Conservation (phyloP, 2,329 filamentous ascomycete species). For the Verticillium isaacii region DNA sequence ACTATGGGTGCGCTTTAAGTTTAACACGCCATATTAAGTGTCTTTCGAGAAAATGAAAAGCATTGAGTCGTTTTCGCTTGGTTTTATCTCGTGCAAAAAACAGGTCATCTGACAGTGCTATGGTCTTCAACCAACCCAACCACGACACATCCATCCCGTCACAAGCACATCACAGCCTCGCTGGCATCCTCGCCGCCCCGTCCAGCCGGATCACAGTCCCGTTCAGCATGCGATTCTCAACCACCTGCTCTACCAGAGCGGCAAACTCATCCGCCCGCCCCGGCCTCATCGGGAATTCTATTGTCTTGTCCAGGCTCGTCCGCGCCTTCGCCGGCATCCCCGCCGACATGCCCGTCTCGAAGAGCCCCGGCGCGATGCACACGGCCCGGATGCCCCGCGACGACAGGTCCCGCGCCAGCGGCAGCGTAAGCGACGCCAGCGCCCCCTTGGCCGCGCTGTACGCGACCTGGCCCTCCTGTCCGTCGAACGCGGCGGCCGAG, state of each 20-base stretch:
- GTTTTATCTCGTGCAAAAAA: too few species aligned
- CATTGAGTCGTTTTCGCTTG: too few species aligned
- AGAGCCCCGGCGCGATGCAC: constrained; percentile 83
- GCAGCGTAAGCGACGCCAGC: constrained; percentile 78
- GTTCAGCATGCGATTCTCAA: constrained; percentile 74
- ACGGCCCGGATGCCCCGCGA: constrained; percentile 77
- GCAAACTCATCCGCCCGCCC: constrained; percentile 69
- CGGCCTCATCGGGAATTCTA: constrained; percentile 68
- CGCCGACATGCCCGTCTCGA: constrained; percentile 87
- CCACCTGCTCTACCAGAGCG: constrained; percentile 54
- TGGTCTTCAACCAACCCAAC: too few species aligned
- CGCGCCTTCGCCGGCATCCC: constrained; percentile 65
- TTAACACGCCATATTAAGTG: too few species aligned
- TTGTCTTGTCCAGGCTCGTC: constrained; percentile 57
- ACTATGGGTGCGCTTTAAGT: too few species aligned
- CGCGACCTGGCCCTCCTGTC: constrained; percentile 80
- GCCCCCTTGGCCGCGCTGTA: constrained; percentile 85
- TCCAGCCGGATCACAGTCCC: constrained; percentile 67
- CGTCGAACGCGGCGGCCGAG: constrained; percentile 76
- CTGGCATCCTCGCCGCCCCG: constrained; percentile 70
- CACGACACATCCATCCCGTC: too few species aligned
- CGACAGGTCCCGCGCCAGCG: constrained; percentile 81
- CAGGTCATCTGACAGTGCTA: too few species aligned
- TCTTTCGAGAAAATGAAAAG: too few species aligned
- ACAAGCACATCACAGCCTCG: constrained; percentile 49